phyloP scores from a whole-genome alignment of 2,329 filamentous ascomycete species.

The Nothomitra cinnamomea region DNA sequence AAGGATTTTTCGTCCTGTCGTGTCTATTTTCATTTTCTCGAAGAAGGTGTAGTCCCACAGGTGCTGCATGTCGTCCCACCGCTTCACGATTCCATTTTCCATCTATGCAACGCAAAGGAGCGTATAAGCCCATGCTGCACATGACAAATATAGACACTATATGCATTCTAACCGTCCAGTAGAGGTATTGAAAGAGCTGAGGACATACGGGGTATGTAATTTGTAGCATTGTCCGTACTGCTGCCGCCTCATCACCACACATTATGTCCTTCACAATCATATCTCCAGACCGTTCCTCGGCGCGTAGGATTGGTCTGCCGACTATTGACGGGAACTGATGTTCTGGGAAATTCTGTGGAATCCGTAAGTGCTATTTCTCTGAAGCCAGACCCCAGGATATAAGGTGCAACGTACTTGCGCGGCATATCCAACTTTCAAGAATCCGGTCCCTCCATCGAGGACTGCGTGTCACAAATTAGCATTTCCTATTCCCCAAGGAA shows the following conservation, averaged over 20 bases:
- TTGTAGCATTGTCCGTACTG: slow-evolving; percentile 90
- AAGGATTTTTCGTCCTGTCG: slow-evolving; percentile 86
- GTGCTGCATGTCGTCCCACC: slow-evolving; percentile 99
- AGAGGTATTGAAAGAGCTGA: not conserved
- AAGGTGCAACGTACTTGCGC: slow-evolving; percentile 45
- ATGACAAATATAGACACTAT: not conserved
- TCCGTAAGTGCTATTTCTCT: not conserved
- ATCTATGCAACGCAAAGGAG: slow-evolving; percentile 38
- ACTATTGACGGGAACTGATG: slow-evolving; percentile 98
- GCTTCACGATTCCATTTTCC: slow-evolving; percentile 99
- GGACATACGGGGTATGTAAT: slow-evolving; percentile 74
- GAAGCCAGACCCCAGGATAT: slow-evolving; percentile 6
- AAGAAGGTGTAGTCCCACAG: slow-evolving; percentile 98
- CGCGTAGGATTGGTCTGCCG: slow-evolving; percentile 89
- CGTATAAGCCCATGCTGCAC: slow-evolving; percentile 5
- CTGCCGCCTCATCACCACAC: slow-evolving; percentile 96
- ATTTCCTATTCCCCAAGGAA: not conserved
- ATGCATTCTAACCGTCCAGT: not conserved
- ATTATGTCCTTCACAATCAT: slow-evolving; percentile 91
- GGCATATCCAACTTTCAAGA: slow-evolving; percentile 98
- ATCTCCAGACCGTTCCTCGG: slow-evolving; percentile 69
- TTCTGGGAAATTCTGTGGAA: slow-evolving; percentile 80
- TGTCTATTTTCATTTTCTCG: slow-evolving; percentile 90
- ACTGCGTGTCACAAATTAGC: slow-evolving; percentile 36
- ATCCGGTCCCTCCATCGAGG: slow-evolving; percentile 98